phyloP scores from a whole-genome alignment of 106 monocot species.

The Apostasia shenzhenica region DNA sequence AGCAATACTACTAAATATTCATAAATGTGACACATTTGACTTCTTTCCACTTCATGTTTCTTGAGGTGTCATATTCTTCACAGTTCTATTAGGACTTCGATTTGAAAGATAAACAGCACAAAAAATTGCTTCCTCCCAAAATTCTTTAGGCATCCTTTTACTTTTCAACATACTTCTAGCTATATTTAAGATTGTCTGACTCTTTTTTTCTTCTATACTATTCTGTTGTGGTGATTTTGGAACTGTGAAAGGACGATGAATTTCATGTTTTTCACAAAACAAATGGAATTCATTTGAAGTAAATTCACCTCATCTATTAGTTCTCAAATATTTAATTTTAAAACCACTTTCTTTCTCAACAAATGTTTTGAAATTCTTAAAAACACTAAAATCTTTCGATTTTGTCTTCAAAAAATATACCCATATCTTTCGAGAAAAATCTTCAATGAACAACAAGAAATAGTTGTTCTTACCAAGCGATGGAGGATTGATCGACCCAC shows the following conservation, averaged over 20 bases:
- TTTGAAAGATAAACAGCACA: conserved; percentile 3
- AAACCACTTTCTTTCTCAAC: conserved; percentile 8
- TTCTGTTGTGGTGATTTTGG: neutral
- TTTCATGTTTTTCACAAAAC: neutral
- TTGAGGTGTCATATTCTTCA: neutral
- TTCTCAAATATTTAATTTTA: conserved; percentile 4
- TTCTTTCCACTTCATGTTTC: conserved; percentile 2
- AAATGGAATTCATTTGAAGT: neutral
- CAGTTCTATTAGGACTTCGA: neutral
- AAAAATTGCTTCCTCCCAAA: conserved; percentile 12
- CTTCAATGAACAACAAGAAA: conserved; percentile 9
- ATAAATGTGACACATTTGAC: neutral
- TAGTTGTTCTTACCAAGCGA: conserved; percentile 11
- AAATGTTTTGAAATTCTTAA: conserved; percentile 9
- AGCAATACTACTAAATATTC: neutral
- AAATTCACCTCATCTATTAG: conserved; percentile 15
- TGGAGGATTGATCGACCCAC: conserved; percentile 11
- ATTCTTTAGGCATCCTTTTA: neutral
- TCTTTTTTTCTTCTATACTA: conserved; percentile 8
- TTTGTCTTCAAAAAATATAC: neutral
- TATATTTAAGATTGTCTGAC: neutral
- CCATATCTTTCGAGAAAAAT: neutral
- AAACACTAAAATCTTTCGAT: neutral
- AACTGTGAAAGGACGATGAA: conserved; percentile 3
- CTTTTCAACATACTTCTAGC: conserved; percentile 9